Evolutionary conservation across 2,329 filamentous ascomycete genomes (phyloP).

Genomic region (Epichloe baconii): DNA sequence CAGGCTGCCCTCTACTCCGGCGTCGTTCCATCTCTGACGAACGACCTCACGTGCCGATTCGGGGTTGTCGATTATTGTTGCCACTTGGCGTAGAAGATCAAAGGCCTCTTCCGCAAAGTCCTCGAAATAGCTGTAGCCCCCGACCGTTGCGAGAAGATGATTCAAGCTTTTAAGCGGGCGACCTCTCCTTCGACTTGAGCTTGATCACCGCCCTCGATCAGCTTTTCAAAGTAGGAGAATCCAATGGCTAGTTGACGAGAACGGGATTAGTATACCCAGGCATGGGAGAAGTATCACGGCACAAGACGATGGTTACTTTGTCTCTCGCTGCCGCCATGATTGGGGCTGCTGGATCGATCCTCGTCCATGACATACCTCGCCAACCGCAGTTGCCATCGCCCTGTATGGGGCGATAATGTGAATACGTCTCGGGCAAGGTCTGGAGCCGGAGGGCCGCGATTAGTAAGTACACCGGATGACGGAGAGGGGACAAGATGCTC

Average conservation of each 20-base stretch:
- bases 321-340: background rate
- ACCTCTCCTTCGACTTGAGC: conserved; percentile 57
- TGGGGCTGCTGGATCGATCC: conserved; percentile 3
- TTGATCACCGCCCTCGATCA: conserved; percentile 55
- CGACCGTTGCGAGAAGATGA: conserved; percentile 55
- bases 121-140: conserved; percentile 59
- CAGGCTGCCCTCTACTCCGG: conserved; percentile 54
- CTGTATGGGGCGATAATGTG: conserved; percentile 73
- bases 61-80: conserved; percentile 45
- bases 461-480: background rate
- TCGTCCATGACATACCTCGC: conserved; percentile 57
- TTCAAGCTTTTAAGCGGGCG: conserved; percentile 58
- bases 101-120: conserved; percentile 72
- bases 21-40: conserved; percentile 60
- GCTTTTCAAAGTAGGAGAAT: conserved; percentile 83
- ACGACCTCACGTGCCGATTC: conserved; percentile 41
- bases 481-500: conserved; percentile 22
- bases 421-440: conserved; percentile 72
- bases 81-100: conserved; percentile 51
- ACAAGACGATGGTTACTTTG: too few species aligned
- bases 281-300: background rate
- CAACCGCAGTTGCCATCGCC: conserved; percentile 96
- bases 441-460: conserved; percentile 22
- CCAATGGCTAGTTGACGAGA: conserved; percentile 53
- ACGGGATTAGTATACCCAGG: background rate